Evolutionary conservation across 2,329 filamentous ascomycete species (phyloP), one percentile per base, ranked within the genome.

Genomic region (Aurifilum marmelostoma): DNA sequence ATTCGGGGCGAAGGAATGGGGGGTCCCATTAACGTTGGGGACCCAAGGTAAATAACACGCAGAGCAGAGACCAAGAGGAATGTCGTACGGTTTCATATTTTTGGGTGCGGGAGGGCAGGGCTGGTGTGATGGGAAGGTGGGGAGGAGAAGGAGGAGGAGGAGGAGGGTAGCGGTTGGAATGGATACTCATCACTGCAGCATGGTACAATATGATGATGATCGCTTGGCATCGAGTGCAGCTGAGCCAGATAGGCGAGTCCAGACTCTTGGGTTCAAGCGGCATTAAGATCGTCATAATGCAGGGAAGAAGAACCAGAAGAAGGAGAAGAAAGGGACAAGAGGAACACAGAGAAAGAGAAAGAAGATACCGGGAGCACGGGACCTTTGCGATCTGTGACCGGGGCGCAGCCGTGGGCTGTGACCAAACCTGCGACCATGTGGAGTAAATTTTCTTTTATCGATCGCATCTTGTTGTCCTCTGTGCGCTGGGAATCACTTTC

Each of bases 1-100:
- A 59, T 59, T 59, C 29, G 56, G 32, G n/a, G 16, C 56, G 56
- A 59, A 59, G 56, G 56, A 59, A 32, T 47, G 27, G 29, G n/a
- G n/a, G n/a, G n/a, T n/a, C 27, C 29, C 16, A 32, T 29, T n/a
- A 5, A 32, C 56, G 56, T 37, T 59, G 56, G 29, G 21, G 21
- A 32, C 56, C 43, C n/a, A 47, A n/a, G 43, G n/a, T n/a, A 9
- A n/a, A 47, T 47, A 47, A n/a, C 18, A 21, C 41, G 21, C 16
- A 21, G 14, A 18, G 41, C 16, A 8, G 41, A 32, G 52, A 14
- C 24, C 16, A 11, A 18, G 12, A 16, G 14, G 24, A 16, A 16
- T 11, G 52, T 37, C 32, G 56, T 37, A 59, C 32, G 32, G 29
- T 59, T 59, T 37, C 32, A 34, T 37, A 59, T 37, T 59, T 59